A percentile compares a stretch with the other conserved stretches of the same genome.
Conservation (phyloP, 2,329 filamentous ascomycete species). For the Clonostachys sp. region DNA sequence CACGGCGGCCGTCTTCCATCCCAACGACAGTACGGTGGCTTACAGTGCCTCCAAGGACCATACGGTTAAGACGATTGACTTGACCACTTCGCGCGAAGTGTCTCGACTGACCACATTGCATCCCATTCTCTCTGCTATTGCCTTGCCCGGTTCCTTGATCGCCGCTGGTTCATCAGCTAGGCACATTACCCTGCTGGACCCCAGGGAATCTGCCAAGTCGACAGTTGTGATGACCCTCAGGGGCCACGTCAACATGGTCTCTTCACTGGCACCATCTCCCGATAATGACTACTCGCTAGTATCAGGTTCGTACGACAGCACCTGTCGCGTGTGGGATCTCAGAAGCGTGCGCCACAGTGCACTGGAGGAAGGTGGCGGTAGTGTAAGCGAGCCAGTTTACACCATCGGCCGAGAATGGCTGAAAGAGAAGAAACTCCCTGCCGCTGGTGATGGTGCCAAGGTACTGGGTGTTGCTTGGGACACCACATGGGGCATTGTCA, state of each 20-base stretch:
- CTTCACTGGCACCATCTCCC: slow-evolving; percentile 42
- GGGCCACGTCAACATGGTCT: slow-evolving; percentile 76
- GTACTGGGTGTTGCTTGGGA: slow-evolving; percentile 90
- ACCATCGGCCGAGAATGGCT: slow-evolving; percentile 70
- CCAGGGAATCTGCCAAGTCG: slow-evolving; percentile 69
- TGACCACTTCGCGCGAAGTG: slow-evolving; percentile 74
- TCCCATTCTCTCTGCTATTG: slow-evolving; percentile 73
- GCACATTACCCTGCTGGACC: slow-evolving; percentile 91
- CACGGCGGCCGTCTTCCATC: slow-evolving; percentile 80
- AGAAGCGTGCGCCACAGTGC: slow-evolving; percentile 60
- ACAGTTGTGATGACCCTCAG: slow-evolving; percentile 87
- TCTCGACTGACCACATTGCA: slow-evolving; percentile 81
- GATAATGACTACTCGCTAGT: slow-evolving; percentile 78
- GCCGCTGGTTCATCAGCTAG: slow-evolving; percentile 78
- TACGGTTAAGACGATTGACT: slow-evolving; percentile 83
- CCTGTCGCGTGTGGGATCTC: slow-evolving; percentile 91
- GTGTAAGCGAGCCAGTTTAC: slow-evolving; percentile 71
- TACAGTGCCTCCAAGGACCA: slow-evolving; percentile 93
- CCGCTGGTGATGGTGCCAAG: slow-evolving; percentile 80
- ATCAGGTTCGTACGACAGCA: slow-evolving; percentile 87
- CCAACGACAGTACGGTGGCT: slow-evolving; percentile 77
- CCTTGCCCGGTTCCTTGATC: slow-evolving; percentile 62
- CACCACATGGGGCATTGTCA: slow-evolving; percentile 79
- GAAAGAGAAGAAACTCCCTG: slow-evolving; percentile 57
- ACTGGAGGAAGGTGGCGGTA: slow-evolving; percentile 53